Conservation (phyloP, 192 early-diverging fungal genomes). For the Gigaspora rosea region DNA sequence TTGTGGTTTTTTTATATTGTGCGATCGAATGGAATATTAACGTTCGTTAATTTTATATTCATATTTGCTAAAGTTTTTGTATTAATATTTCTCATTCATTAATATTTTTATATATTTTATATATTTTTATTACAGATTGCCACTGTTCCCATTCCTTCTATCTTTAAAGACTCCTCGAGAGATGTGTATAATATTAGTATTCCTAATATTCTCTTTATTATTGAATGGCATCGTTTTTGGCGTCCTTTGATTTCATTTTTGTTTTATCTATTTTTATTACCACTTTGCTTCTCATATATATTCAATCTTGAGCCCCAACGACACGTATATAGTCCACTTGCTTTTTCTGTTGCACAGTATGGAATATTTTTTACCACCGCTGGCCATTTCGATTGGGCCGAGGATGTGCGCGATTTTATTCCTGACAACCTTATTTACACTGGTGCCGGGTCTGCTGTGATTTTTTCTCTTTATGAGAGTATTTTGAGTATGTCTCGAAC, state of each 20-base stretch:
- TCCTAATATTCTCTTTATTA: constrained; percentile 10
- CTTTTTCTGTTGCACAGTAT: constrained; percentile 24
- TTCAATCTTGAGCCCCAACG: constrained; percentile 29
- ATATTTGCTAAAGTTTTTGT: neutral
- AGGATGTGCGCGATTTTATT: constrained; percentile 29
- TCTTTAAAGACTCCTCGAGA: neutral
- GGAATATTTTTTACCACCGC: neutral
- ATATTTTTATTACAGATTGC: neutral
- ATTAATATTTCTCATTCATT: neutral
- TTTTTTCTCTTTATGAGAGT: constrained; percentile 28
- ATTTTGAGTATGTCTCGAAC: neutral
- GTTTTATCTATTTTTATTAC: constrained; percentile 1
- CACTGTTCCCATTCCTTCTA: neutral
- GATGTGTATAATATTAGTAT: neutral
- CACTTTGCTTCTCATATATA: constrained; percentile 16
- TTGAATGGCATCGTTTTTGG: constrained; percentile 31
- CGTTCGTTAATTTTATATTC: neutral
- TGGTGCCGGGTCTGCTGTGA: constrained; percentile 6
- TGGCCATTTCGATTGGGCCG: constrained; percentile 25
- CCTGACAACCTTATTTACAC: constrained; percentile 18
- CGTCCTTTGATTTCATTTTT: constrained; percentile 25
- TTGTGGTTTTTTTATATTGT: constrained; percentile 19
- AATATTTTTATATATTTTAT: too few relatives aligned
- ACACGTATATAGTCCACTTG: neutral
- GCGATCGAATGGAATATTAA: constrained; percentile 25